Base-by-base conservation (phyloP, 176 grass and related monocot genomes). In the Poa annua region DNA sequence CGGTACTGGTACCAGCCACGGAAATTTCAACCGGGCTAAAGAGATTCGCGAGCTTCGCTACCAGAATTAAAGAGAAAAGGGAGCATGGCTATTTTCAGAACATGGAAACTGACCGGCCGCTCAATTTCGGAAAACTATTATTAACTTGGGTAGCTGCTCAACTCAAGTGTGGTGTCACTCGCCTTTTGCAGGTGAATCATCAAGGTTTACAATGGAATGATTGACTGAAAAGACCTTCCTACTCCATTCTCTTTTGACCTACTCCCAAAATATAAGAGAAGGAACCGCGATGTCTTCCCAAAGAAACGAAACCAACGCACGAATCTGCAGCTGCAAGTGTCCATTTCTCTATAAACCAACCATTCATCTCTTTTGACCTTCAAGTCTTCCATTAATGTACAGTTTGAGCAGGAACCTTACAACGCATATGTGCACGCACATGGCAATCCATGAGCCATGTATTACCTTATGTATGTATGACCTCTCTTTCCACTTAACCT, bases 401-500 rank as follows among this genome's bases (percentile, higher is more conserved):
- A 90, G 0, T 86, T 86, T 36, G 84, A 77, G 71, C 72, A 75
- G 52, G 22, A 71, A 20, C 33, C n/a, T 81, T 75, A 79, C 83
- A 66, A 11, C 55, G 71, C 57, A 76, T 84, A 56, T 41, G 69
- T 83, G 81, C 81, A 65, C 15, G 71, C 57, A 39, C 50, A 71
- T 41, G 70, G 41, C 68, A 57, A 21, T 19, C 54, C 54, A 62
- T 25, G 15, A 38, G 69, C 55, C 70, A 72, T 20, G 34, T 52
- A 41, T 82, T 44, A 82, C 67, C 80, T 64, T 75, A 75, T 64
- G 45, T 75, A 75, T 64, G 45, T 49, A 73, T 63, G 60, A 39
- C 56, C 49, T 83, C 49, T 83, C 47, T 76, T 74, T 78, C 77
- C 57, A 83, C 38, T 74, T 73, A 83, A 83, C 84, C 79, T 86